A percentile compares a stretch with the other conserved stretches of the same genome.
These are phyloP conservation scores for Aspergillus ochraceus DNA, from an alignment of 2,329 filamentous ascomycete genomes.

Conservation along the genomic window DNA sequence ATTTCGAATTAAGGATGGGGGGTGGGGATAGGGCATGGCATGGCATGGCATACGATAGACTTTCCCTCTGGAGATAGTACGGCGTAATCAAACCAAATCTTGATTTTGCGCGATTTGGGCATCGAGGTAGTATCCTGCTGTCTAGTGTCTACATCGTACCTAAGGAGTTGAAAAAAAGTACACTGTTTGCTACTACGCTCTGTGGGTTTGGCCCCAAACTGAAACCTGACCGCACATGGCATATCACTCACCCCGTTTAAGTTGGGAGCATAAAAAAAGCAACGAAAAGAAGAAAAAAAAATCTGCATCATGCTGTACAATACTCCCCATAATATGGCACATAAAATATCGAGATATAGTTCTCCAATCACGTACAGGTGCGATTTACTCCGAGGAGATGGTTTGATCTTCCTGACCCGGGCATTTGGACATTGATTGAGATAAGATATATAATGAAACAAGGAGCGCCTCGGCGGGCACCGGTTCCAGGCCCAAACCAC, in stretches of 20 bases:
- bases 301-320: no score
- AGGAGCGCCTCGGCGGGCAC: neutral
- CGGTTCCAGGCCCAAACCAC: neutral
- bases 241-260: neutral
- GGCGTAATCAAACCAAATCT: neutral
- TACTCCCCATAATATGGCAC: neutral
- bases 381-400: neutral
- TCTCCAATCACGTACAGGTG: neutral
- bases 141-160: neutral
- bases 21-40: no score
- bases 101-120: neutral
- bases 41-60: no score
- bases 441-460: neutral
- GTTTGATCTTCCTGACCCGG: neutral
- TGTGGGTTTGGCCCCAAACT: conserved; percentile 1
- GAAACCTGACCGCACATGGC: conserved; percentile 4
- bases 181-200: conserved; percentile 2
- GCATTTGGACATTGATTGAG: neutral
- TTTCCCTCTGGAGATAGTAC: neutral
- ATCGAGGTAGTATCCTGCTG: neutral
- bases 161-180: neutral
- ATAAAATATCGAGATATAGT: neutral
- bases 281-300: neutral
- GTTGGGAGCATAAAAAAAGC: neutral
- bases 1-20: no score